phyloP scores from a whole-genome alignment of 176 grass and related monocot species.

The Canna indica region DNA sequence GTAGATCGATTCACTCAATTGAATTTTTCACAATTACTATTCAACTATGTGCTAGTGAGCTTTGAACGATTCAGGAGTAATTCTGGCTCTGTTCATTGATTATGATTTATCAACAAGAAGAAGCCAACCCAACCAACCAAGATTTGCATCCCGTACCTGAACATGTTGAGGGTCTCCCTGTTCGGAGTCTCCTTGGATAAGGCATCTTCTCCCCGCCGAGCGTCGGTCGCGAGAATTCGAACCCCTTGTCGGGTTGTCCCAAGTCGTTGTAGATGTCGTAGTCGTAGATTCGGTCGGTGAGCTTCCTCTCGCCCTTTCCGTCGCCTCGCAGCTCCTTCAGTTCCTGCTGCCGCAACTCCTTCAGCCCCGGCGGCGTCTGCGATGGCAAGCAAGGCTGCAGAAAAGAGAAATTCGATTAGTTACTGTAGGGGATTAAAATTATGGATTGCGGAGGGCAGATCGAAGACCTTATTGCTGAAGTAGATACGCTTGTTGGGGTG shows the following conservation, averaged over 20 bases:
- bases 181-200: constrained; percentile 79
- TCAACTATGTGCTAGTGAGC: too few relatives aligned
- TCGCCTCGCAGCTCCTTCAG: constrained; percentile 53
- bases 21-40: too few relatives aligned
- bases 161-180: constrained; percentile 32
- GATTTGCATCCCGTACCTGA: constrained; percentile 35
- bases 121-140: neutral
- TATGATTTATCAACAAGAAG: neutral
- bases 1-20: neutral
- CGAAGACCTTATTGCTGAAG: constrained; percentile 56
- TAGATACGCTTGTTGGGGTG: constrained; percentile 39
- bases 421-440: neutral
- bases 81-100: neutral
- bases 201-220: constrained; percentile 53
- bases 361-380: constrained; percentile 68
- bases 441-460: neutral
- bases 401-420: too few relatives aligned
- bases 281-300: constrained; percentile 52
- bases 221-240: constrained; percentile 40
- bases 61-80: neutral
- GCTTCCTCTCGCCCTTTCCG: constrained; percentile 38
- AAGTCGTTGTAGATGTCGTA: constrained; percentile 81
- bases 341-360: constrained; percentile 41
- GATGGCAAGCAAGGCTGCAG: constrained; percentile 62
- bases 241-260: constrained; percentile 72